phyloP scores from a whole-genome alignment of 257 asterid genomes.

The Fraxinus americana region DNA sequence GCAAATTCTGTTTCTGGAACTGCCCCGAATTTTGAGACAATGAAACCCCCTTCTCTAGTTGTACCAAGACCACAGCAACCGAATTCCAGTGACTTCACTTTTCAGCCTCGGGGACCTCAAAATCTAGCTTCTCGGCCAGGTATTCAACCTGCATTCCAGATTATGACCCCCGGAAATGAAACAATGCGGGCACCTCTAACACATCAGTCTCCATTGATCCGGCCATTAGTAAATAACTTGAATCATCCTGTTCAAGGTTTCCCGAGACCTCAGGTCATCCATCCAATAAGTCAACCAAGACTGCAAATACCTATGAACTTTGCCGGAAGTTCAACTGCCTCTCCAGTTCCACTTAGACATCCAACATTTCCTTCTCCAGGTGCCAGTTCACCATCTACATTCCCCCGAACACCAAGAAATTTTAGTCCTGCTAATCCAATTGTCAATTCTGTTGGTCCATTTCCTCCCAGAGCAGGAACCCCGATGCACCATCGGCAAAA shows the following conservation, averaged over 20 bases:
- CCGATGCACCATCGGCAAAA: conserved; percentile 59
- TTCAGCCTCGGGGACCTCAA: conserved; percentile 72
- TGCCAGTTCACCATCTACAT: conserved; percentile 23
- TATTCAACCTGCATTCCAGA: conserved; percentile 43
- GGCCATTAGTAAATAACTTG: conserved; percentile 46
- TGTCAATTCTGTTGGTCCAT: conserved; percentile 44
- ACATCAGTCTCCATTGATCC: conserved; percentile 42
- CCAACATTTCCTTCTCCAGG: conserved; percentile 42
- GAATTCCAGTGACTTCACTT: conserved; percentile 68
- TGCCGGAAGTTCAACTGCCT: conserved; percentile 37
- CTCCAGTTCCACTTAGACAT: conserved; percentile 47
- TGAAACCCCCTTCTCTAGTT: conserved; percentile 40
- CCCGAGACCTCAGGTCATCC: conserved; percentile 50
- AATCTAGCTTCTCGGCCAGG: conserved; percentile 51
- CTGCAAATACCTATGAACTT: conserved; percentile 45
- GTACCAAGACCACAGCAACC: conserved; percentile 64
- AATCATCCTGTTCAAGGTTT: conserved; percentile 52
- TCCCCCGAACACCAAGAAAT: conserved; percentile 55
- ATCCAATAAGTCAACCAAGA: conserved; percentile 50
- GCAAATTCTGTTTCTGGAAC: conserved; percentile 41
- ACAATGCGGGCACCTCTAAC: conserved; percentile 39
- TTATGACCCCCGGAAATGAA: conserved; percentile 42
- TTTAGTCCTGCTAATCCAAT: conserved; percentile 42
- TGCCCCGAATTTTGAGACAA: conserved; percentile 38
- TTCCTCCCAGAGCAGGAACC: conserved; percentile 50